Base-by-base conservation (phyloP, 345 rosid species). In the Chamaenerion angustifolium region DNA sequence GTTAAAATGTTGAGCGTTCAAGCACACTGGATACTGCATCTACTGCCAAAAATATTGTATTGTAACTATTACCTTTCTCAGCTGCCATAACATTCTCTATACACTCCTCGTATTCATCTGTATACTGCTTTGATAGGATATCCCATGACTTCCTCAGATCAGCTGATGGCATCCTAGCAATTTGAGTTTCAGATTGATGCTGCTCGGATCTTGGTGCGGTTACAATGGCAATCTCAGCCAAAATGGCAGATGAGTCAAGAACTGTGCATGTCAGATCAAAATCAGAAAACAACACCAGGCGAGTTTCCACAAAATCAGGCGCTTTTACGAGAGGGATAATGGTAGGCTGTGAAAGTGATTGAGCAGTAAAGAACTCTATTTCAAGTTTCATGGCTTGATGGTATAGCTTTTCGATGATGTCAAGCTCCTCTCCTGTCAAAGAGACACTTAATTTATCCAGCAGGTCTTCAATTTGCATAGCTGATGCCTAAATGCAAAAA, bases 331-430 rank as follows among this genome's bases (percentile, higher is more conserved):
- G 64, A 58, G 99, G 95, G 64, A 76, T 84, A 51, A 76, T 64
- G 53, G 81, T 73, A 21, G 82, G 83, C 71, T 93, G 94, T 56
- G 61, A 56, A 71, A 85, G 68, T 11, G 76, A 83, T 66, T 93
- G 99, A 12, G 82, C 83, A 58, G 56, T 59, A 76, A 93, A 85
- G 74, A 88, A 88, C 67, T 88, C 95, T 45, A 83, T 74, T 81
- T 88, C 99, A 70, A 82, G 99, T 71, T 73, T 88, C 94, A 93
- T 79, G 61, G 96, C 99, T 72, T 93, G 96, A 58, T 69, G 92
- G 70, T 93, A 93, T 67, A 93, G 75, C 61, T 85, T 93, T 69
- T 88, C 94, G 52, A 88, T 81, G 63, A 88, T 66, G 60, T 76
- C 81, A 56, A 93, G 84, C 73, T 93, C 97, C 71, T 93, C 99